Percentiles rank a stretch among this genome's conserved stretches.
Conservation (phyloP, 805 yeast genomes). For the Saccharomycopsis fermentans region DNA sequence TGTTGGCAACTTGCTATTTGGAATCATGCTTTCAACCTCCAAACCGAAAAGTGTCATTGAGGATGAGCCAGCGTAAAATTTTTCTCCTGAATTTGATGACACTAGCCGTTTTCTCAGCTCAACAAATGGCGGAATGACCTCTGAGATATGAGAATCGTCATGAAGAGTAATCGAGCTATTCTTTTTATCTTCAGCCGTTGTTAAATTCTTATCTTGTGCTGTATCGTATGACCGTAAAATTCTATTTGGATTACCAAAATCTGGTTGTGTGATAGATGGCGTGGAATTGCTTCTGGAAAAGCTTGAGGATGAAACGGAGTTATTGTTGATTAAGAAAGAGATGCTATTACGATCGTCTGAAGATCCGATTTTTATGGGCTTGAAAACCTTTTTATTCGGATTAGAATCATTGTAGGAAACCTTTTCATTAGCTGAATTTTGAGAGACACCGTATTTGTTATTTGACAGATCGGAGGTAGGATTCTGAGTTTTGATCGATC, state of each 20-base stretch:
- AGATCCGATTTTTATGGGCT: not conserved
- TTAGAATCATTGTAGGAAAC: not conserved
- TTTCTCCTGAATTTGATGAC: conserved; percentile 66
- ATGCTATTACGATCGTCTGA: not conserved
- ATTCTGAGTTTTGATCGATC: conserved; percentile 20
- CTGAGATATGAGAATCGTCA: conserved; percentile 21
- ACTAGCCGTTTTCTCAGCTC: conserved; percentile 64
- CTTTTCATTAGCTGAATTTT: conserved; percentile 25
- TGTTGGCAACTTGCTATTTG: conserved; percentile 20
- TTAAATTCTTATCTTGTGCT: not conserved
- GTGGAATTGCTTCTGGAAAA: not conserved
- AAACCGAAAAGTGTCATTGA: conserved; percentile 76
- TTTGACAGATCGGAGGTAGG: not conserved
- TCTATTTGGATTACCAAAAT: not conserved
- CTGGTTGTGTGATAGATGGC: not conserved
- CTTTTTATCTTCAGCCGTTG: not conserved
- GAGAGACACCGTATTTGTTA: not conserved
- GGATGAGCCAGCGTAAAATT: conserved; percentile 69
- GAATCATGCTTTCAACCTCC: conserved; percentile 60
- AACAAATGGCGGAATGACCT: conserved; percentile 60
- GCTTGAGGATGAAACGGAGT: not conserved
- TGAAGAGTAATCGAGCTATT: not conserved
- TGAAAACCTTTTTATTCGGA: not conserved
- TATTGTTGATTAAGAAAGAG: not conserved
- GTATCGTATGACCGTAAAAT: not conserved